A percentile compares a stretch with the other conserved stretches of the same genome.
These are phyloP conservation scores for Olyra latifolia DNA, from an alignment of 176 grass and related monocot genomes.

Conservation along the genomic window DNA sequence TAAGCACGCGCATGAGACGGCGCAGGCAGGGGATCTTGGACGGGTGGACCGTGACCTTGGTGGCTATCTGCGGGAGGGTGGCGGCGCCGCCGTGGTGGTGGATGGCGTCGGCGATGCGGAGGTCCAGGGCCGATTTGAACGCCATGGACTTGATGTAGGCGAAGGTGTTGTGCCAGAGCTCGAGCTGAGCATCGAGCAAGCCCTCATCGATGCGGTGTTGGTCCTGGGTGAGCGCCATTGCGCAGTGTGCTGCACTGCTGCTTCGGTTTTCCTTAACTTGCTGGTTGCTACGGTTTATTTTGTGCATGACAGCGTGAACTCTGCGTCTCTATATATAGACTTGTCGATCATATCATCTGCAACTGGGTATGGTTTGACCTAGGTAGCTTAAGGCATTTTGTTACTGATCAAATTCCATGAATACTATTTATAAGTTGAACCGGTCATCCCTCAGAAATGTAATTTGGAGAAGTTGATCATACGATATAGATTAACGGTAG, in stretches of 20 bases:
- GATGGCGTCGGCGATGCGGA: conserved; percentile 15
- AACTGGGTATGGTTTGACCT: no score
- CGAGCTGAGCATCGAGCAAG: conserved; percentile 25
- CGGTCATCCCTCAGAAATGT: no score
- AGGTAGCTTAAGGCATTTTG: no score
- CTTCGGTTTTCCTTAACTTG: not conserved
- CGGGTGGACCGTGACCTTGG: not conserved
- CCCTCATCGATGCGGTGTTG: not conserved
- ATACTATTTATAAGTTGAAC: no score
- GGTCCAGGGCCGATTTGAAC: conserved; percentile 28
- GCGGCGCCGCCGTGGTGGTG: conserved; percentile 1
- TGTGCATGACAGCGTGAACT: no score
- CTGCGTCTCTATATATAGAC: no score
- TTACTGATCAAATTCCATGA: no score
- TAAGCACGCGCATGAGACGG: conserved; percentile 15
- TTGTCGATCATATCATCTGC: no score
- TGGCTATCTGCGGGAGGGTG: not conserved
- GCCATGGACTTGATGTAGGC: conserved; percentile 27
- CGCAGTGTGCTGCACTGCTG: not conserved
- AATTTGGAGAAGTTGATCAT: no score
- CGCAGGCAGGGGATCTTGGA: conserved; percentile 11
- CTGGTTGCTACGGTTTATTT: no score
- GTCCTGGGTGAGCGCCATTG: not conserved
- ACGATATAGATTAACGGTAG: no score
- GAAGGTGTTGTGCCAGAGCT: conserved; percentile 22